Evolutionary conservation across 73 alveolate genomes (phyloP), one percentile per base, ranked within the genome.

Genomic region (Paramecium primaurelia): DNA sequence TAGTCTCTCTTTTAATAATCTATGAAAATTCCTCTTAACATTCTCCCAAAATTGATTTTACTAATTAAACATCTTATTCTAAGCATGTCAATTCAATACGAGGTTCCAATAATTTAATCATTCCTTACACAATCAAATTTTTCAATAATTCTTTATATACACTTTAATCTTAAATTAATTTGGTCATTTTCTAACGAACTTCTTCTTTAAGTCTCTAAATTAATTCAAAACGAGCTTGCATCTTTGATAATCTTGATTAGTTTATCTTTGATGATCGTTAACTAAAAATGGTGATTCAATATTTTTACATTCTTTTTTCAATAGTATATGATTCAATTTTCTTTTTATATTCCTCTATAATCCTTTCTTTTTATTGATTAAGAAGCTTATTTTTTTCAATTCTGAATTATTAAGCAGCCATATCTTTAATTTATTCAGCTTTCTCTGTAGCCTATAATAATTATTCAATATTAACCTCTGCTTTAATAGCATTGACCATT

Each of bases 81-180:
- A 96, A 93, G 71, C 96, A 92, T 86, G 90, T 80, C 30, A 95
- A 86, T 86, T 88, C 94, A 58, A 95, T 96, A 30, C 92, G 93
- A 6, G 96, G 37, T 93, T 95, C 98, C 95, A 95, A 92, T 38
- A 95, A 77, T 92, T 94, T 95, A 86, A 95, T 95, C 94, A 95
- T 86, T 38, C 96, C 96, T 93, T 95, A 68, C 59, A 95, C 93
- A 59, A 95, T 94, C 75, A 95, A 94, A 34, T 94, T 90, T 93
- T 95, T 95, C 93, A 95, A 92, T 28, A 95, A 94, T 36, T 59
- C 95, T 83, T 92, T 94, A 93, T 95, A 94, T 30, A 93, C 95
- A 86, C 71, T 92, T 4, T 96, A 94, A 83, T 94, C 93, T 60
- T 93, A 92, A 42, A 94, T 75, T 30, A 92, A 71, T 34, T 59